Evolutionary conservation across 495 filamentous ascomycete species (phyloP).

Genomic region (Filosporella fistucella): DNA sequence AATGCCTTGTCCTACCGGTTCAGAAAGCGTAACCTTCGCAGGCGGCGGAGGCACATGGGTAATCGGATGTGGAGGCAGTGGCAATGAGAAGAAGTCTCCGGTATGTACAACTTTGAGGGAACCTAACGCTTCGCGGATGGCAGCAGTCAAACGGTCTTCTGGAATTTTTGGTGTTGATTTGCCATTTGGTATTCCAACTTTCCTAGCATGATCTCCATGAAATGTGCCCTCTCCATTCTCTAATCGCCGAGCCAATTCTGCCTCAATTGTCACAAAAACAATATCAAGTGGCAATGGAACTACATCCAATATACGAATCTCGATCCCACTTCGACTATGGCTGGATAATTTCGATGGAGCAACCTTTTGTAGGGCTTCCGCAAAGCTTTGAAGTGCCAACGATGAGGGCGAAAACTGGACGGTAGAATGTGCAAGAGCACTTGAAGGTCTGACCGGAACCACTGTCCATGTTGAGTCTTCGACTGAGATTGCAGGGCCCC

Average conservation of each 20-base stretch:
- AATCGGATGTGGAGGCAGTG: conserved; percentile 80
- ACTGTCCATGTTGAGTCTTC: conserved; percentile 76
- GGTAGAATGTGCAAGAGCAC: conserved; percentile 62
- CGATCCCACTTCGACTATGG: conserved; percentile 59
- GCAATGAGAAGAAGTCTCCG: conserved; percentile 79
- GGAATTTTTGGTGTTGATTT: conserved; percentile 32
- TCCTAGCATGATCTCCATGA: conserved; percentile 38
- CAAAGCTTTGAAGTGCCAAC: conserved; percentile 72
- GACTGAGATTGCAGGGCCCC: conserved; percentile 59
- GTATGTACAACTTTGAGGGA: conserved; percentile 72
- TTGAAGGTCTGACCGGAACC: conserved; percentile 65
- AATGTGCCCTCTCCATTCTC: conserved; percentile 55
- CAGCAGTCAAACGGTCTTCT: conserved; percentile 66
- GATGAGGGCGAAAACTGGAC: conserved; percentile 80
- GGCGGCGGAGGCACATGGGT: conserved; percentile 82
- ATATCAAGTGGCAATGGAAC: conserved; percentile 74
- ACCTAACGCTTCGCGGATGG: conserved; percentile 70
- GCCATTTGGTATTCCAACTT: conserved; percentile 16
- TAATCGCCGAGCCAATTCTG: conserved; percentile 56
- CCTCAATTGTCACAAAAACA: conserved; percentile 80
- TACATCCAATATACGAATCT: conserved; percentile 79
- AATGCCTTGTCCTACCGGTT: conserved; percentile 79
- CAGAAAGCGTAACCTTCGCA: conserved; percentile 71
- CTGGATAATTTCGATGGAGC: conserved; percentile 59
- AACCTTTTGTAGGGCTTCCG: conserved; percentile 51